phyloP scores from a whole-genome alignment of 805 yeast species.

The Lipomyces orientalis region DNA sequence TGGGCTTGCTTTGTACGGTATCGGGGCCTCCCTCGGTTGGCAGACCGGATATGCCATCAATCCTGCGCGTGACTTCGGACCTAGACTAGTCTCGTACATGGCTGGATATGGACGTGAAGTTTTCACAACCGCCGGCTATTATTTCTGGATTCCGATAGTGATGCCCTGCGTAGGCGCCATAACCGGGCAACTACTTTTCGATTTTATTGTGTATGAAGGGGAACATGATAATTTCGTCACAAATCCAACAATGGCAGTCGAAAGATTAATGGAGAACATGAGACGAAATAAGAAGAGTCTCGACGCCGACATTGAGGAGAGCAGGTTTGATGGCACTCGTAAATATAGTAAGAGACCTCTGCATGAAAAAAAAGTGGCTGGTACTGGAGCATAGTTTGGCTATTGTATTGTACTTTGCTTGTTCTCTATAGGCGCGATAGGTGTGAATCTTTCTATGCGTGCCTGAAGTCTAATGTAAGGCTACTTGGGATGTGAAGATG shows the following conservation, averaged over 20 bases:
- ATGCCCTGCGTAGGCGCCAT: slow-evolving; percentile 58
- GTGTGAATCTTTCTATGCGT: too few relatives aligned
- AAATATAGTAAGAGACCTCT: too few relatives aligned
- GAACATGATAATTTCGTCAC: slow-evolving; percentile 33
- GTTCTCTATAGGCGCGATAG: too few relatives aligned
- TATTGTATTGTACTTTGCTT: not conserved
- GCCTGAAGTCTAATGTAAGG: too few relatives aligned
- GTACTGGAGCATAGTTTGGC: not conserved
- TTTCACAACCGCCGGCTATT: slow-evolving; percentile 48
- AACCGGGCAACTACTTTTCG: slow-evolving; percentile 59
- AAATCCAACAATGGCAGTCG: slow-evolving; percentile 22
- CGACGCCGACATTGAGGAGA: not conserved
- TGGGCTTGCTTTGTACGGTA: slow-evolving; percentile 49
- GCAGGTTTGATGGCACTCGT: not conserved
- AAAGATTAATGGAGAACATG: slow-evolving; percentile 3
- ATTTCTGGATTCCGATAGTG: slow-evolving; percentile 60
- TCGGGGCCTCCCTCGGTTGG: slow-evolving; percentile 57
- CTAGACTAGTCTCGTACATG: slow-evolving; percentile 56
- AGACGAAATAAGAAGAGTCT: not conserved
- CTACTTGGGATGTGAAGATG: too few relatives aligned
- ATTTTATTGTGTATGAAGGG: slow-evolving; percentile 50
- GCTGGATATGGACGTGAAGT: slow-evolving; percentile 54
- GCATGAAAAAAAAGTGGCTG: too few relatives aligned
- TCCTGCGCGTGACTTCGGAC: slow-evolving; percentile 62
- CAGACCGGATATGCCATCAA: slow-evolving; percentile 63